Percentiles rank a stretch among this genome's conserved stretches.
phyloP scores from a whole-genome alignment of 768 basidiomycete species.

The Sutorius australiensis region DNA sequence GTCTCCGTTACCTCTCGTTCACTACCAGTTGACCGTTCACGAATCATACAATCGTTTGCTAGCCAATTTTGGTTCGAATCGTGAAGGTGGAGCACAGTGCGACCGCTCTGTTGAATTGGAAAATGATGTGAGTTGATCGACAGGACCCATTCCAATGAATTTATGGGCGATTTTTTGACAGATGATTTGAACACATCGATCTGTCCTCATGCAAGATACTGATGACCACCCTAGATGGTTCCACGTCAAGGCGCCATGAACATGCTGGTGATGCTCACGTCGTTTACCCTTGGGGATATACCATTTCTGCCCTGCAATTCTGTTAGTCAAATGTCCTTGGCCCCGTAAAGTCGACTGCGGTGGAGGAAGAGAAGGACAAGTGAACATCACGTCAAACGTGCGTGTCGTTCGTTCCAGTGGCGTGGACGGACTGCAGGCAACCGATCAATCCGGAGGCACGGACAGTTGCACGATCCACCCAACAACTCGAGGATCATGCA shows the following conservation, averaged over 20 bases:
- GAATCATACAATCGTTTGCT: not conserved
- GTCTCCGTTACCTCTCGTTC: not conserved
- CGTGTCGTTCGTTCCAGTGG: slow-evolving; percentile 4
- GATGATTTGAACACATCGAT: not conserved
- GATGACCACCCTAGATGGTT: not conserved
- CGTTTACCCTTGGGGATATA: slow-evolving; percentile 4
- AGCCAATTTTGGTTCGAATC: slow-evolving; percentile 3
- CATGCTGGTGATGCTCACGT: slow-evolving; percentile 4
- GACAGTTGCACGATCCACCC: slow-evolving; percentile 2
- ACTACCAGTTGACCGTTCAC: not conserved
- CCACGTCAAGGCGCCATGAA: not conserved
- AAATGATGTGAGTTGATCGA: slow-evolving; percentile 23
- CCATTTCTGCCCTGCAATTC: not conserved
- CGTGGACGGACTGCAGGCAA: slow-evolving; percentile 9
- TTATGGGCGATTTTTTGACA: slow-evolving; percentile 7
- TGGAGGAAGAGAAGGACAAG: slow-evolving; percentile 4
- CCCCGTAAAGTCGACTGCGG: slow-evolving; percentile 7
- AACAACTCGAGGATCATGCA: slow-evolving; percentile 15
- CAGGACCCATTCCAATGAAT: not conserved
- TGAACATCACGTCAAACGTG: slow-evolving; percentile 7
- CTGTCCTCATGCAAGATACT: slow-evolving; percentile 8
- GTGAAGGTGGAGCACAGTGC: slow-evolving; percentile 9
- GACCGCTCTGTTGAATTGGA: slow-evolving; percentile 12
- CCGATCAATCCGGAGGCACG: slow-evolving; percentile 14
- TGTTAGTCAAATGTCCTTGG: not conserved